These are phyloP conservation scores for Acanthamoeba healyi DNA, from an alignment of 208 protist genomes.

Conservation along the genomic window DNA sequence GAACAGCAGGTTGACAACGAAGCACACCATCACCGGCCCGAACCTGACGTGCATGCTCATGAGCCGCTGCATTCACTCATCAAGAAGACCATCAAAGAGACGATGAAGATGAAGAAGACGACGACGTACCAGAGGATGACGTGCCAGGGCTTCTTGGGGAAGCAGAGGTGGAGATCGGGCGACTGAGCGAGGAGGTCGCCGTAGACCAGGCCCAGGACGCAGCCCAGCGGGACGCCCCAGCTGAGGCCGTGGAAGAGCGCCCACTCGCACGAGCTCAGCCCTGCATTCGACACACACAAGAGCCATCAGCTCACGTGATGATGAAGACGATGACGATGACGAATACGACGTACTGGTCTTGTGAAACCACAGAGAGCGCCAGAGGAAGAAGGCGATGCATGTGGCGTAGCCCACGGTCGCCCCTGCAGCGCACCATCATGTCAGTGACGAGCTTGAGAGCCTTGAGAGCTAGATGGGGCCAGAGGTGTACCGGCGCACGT, in stretches of 20 bases:
- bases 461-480: background rate
- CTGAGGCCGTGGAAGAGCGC: background rate
- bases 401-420: background rate
- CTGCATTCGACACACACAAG: background rate
- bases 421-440: no score
- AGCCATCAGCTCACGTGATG: background rate
- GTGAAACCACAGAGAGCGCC: background rate
- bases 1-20: background rate
- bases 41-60: background rate
- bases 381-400: slow-evolving; percentile 56
- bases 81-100: background rate
- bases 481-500: no score
- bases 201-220: background rate
- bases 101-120: background rate
- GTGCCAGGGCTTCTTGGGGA: slow-evolving; percentile 34
- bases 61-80: background rate
- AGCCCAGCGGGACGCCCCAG: slow-evolving; percentile 31
- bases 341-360: background rate
- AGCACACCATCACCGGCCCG: background rate
- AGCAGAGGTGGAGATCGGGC: background rate
- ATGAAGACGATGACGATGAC: background rate
- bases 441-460: no score
- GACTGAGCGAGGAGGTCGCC: slow-evolving; percentile 18
- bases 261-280: background rate
- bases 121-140: slow-evolving; percentile 33